Evolutionary conservation across 306 rosid species (phyloP), one percentile per base, ranked within the genome.

Genomic region (Rosa chinensis): DNA sequence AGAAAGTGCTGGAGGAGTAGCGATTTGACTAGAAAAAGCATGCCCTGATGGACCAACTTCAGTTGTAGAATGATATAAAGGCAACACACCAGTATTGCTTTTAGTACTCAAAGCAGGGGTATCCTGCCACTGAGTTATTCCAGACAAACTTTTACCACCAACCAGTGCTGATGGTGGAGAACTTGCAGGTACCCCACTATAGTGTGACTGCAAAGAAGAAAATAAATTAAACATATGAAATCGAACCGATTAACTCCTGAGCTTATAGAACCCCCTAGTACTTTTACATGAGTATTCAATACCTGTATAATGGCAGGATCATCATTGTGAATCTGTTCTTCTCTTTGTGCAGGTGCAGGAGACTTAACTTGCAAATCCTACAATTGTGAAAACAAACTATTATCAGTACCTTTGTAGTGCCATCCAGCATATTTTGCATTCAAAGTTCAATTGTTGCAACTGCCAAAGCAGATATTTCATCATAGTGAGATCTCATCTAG

Each of bases 221-320:
- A 52, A 71, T 21, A 28, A 52, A 55, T 23, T 17, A 25, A 61
- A 52, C 45, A 42, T 42, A 48, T 76, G 8, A 75, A 32, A 61
- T 73, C 37, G 73, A 42, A 40, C 68, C 8, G 25, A 81, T 45
- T 45, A 5, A 68, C 10, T 67, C 3, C 14, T 12, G 16, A 55
- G 77, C 63, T 35, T 53, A 37, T 20, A 39, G 17, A 56, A 37
- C 37, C 40, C 40, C 6, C 10, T 18, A 18, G 42, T 42, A 6
- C 49, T 10, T 50, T 39, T 5, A 55, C 1, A n/a, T 28, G 50
- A 18, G 53, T 42, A 32, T 68, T 11, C 37, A 74, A 61, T 78
- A 93, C 96, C 90, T 89, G 91, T 71, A 93, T 89, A 50, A 87
- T 84, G 82, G 97, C 96, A 72, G 94, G 93, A 84, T 89, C 97